Evolutionary conservation across 257 asterid species (phyloP), one percentile per base, ranked within the genome.

Genomic region (Solanum commersonii): DNA sequence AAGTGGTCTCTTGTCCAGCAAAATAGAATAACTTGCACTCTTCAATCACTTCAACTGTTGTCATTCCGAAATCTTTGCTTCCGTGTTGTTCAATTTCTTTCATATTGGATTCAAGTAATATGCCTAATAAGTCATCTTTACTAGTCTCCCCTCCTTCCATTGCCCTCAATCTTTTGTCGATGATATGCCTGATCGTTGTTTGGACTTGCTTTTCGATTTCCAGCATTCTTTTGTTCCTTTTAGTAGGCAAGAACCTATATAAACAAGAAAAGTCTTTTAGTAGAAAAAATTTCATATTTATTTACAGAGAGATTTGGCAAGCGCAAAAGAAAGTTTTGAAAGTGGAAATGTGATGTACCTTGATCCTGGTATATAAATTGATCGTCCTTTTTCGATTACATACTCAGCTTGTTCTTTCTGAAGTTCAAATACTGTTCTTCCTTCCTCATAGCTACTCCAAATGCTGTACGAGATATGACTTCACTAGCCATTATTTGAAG

Each of bases 1-100:
- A 92, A 10, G 95, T 93, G 1, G 92, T 94, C 46, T 93, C 96
- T 78, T 94, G 95, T 6, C 94, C 95, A 15, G 92, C 92, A 74
- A 91, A 90, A 86, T 92, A 91, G 76, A 93, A 93, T 33, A 93
- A 85, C 72, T 89, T 93, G 94, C 94, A 92, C 76, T 92, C 95
- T 25, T 93, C 92, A 5, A 93, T 84, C 1, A 93, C 88, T 1
- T 87, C 89, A 33, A 25, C 1, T 13, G 77, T 40, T 22, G 85
- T 87, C 88, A 87, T 82, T 22, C 91, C 91, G 9, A n/a, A 87
- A 5, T 40, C 70, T 18, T 81, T 86, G 52, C 20, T 63, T 2
- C 90, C 87, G 11, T 37, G 81, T 14, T 23, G 38, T 65, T 84
- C 65, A 4, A 89, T 89, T 77, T 87, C 91, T 67, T 85, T 56